These are phyloP conservation scores for Venturia aucupariae DNA, from an alignment of 2,329 filamentous ascomycete genomes.

Conservation along the genomic window DNA sequence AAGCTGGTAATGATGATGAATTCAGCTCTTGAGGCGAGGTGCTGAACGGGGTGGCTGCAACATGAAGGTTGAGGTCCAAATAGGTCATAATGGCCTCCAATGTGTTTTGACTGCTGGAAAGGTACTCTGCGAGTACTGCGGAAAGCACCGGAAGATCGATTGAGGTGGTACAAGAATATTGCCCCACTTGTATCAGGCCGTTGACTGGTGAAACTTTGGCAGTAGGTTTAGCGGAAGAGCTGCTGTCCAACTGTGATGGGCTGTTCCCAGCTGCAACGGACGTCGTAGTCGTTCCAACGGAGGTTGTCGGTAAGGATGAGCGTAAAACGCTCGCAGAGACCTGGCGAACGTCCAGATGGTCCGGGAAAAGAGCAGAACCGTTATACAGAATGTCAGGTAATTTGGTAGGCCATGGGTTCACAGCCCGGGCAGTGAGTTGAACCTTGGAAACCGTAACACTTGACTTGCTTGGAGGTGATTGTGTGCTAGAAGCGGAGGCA, in stretches of 20 bases:
- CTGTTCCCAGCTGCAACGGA: background rate
- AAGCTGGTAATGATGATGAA: conserved; percentile 38
- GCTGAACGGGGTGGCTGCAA: conserved; percentile 35
- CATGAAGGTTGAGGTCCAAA: conserved; percentile 52
- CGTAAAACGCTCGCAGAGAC: background rate
- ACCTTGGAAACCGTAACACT: conserved; percentile 8
- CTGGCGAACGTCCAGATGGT: background rate
- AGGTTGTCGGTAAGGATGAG: background rate
- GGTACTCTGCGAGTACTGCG: conserved; percentile 42
- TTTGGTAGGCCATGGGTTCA: background rate
- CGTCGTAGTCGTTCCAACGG: background rate
- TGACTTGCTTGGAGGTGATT: background rate
- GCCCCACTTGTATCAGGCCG: conserved; percentile 6
- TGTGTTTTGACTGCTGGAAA: conserved; percentile 44
- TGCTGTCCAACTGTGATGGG: conserved; percentile 1
- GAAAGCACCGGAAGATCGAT: conserved; percentile 39
- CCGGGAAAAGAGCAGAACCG: background rate
- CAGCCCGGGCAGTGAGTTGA: background rate
- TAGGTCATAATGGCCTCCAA: conserved; percentile 45
- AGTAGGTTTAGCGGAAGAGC: background rate
- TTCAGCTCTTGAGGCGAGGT: conserved; percentile 20
- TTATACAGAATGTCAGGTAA: background rate
- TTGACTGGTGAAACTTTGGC: background rate
- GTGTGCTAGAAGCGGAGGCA: background rate
- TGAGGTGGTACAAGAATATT: conserved; percentile 36